Evolutionary conservation across 2,329 filamentous ascomycete genomes (phyloP).

Genomic region (Trichoderma sp.): DNA sequence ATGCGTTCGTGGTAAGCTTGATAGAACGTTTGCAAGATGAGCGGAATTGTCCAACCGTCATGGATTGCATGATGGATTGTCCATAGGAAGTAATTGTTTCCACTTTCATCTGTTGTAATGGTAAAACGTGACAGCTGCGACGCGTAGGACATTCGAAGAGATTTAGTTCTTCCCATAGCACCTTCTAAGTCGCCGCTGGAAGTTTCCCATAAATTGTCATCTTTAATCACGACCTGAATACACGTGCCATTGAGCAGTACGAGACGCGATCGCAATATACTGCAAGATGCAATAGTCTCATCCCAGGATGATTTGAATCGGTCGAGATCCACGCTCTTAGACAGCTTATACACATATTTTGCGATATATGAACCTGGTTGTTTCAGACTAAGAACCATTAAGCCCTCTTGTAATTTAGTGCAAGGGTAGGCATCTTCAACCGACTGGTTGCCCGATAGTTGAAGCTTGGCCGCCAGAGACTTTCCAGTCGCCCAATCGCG

Average conservation of each 20-base stretch:
- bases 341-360: constrained; percentile 26
- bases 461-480: background rate
- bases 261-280: constrained; percentile 16
- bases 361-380: constrained; percentile 35
- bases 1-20: background rate
- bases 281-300: background rate
- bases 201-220: constrained; percentile 8
- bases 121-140: background rate
- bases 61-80: constrained; percentile 6
- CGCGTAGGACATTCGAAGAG: background rate
- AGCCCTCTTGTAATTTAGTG: constrained; percentile 35
- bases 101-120: background rate
- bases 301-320: constrained; percentile 20
- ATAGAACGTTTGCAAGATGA: background rate
- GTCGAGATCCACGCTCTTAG: constrained; percentile 20
- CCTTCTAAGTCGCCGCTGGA: background rate
- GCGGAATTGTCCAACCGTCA: background rate
- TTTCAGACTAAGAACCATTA: constrained; percentile 35
- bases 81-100: background rate
- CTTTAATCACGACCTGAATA: constrained; percentile 8
- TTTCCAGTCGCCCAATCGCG: background rate
- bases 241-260: background rate
- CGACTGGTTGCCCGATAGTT: background rate
- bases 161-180: background rate
- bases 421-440: constrained; percentile 5